Conservation (phyloP, 2,329 filamentous ascomycete species). For the Penicillium sp. region DNA sequence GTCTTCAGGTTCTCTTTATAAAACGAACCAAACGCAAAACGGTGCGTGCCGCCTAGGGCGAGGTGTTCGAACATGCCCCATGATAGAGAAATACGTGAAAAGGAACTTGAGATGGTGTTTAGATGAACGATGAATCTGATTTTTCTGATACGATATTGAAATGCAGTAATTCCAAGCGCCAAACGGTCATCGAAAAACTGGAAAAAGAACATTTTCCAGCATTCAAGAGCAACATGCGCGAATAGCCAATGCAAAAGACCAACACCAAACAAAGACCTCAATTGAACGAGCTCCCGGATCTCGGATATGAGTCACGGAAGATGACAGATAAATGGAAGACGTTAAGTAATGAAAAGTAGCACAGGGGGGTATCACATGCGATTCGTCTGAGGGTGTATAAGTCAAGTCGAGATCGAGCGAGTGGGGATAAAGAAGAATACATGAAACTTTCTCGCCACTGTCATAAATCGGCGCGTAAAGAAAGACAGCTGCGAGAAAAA, state of each 20-base stretch:
- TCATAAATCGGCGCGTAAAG: constrained; percentile 2
- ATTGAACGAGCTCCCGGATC: background rate
- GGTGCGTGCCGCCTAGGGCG: too few relatives aligned
- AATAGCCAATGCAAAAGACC: constrained; percentile 6
- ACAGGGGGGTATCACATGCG: constrained; percentile 39
- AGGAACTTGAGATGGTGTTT: too few relatives aligned
- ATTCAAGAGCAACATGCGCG: constrained; percentile 2
- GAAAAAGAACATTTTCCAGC: background rate
- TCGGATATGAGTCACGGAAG: constrained; percentile 10
- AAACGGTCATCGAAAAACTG: background rate
- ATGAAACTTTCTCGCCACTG: constrained; percentile 5
- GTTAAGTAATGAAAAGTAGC: constrained; percentile 12
- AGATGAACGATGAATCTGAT: too few relatives aligned
- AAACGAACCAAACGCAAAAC: too few relatives aligned
- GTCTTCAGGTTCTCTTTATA: too few relatives aligned
- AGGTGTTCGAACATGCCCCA: too few relatives aligned
- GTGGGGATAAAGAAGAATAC: constrained; percentile 7
- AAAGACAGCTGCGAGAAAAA: background rate
- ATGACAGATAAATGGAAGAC: background rate
- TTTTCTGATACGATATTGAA: background rate
- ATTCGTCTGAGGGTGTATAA: constrained; percentile 21
- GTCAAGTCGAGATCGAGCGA: constrained; percentile 27
- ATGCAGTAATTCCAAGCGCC: background rate
- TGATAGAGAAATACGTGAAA: too few relatives aligned
- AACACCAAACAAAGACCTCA: constrained; percentile 6